A percentile compares a stretch with the other conserved stretches of the same genome.
These are phyloP conservation scores for Lantana camara DNA, from an alignment of 257 asterid species.

Conservation along the genomic window DNA sequence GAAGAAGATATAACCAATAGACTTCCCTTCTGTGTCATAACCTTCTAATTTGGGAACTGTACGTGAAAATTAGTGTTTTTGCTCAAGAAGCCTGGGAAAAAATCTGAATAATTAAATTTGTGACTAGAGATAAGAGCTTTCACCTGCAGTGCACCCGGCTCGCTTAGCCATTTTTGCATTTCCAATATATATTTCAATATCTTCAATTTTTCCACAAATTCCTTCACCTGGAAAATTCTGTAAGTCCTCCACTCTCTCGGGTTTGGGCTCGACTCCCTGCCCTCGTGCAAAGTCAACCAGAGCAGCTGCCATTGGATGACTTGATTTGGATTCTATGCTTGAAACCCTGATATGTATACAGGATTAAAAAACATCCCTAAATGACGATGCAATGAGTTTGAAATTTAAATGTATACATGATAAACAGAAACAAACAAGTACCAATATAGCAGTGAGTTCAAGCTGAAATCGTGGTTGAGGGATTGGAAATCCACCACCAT, in stretches of 20 bases:
- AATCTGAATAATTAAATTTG: background rate
- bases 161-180: constrained; percentile 66
- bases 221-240: constrained; percentile 90
- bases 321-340: constrained; percentile 84
- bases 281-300: constrained; percentile 57
- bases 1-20: constrained; percentile 64
- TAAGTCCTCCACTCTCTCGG: constrained; percentile 64
- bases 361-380: background rate
- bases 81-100: background rate
- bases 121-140: background rate
- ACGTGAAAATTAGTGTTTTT: background rate
- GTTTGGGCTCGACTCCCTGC: constrained; percentile 52
- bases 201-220: constrained; percentile 71
- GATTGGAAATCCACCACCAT: constrained; percentile 61
- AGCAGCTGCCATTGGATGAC: constrained; percentile 91
- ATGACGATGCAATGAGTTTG: background rate
- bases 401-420: background rate
- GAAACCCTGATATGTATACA: constrained; percentile 56
- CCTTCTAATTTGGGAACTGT: constrained; percentile 68
- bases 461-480: constrained; percentile 46
- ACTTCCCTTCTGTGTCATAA: constrained; percentile 52
- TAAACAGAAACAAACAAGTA: constrained; percentile 15
- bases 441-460: constrained; percentile 62
- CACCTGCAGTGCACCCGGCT: constrained; percentile 71
- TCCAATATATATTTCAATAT: constrained; percentile 57